A percentile compares a stretch with the other conserved stretches of the same genome.
phyloP scores from a whole-genome alignment of 306 rosid species.

The Castanospermum australe region DNA sequence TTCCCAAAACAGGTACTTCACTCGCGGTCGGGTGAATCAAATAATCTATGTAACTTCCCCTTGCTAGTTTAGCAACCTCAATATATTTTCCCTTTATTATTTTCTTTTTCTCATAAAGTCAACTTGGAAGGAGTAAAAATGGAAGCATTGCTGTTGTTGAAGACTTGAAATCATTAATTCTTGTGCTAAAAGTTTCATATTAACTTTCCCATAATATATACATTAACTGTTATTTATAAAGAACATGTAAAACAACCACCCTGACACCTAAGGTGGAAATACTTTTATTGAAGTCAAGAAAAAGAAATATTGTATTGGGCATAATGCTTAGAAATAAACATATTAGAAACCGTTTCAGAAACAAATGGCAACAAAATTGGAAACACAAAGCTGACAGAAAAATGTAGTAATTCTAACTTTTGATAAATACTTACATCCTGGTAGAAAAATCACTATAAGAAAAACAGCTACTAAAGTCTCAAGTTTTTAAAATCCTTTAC shows the following conservation, averaged over 20 bases:
- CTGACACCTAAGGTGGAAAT: not conserved
- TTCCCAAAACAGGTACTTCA: not conserved
- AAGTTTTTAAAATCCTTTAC: too few species aligned
- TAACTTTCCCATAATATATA: not conserved
- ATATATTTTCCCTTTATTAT: not conserved
- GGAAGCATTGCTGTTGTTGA: not conserved
- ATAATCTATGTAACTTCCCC: not conserved
- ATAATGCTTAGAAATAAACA: not conserved
- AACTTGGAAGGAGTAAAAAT: not conserved
- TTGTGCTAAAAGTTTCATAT: not conserved
- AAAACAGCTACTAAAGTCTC: not conserved
- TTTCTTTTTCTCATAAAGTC: not conserved
- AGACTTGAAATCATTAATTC: not conserved
- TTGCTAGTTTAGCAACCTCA: not conserved
- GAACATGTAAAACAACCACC: not conserved
- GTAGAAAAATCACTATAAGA: not conserved
- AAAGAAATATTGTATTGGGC: not conserved
- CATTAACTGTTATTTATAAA: not conserved
- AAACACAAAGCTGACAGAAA: not conserved
- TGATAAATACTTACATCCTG: not conserved
- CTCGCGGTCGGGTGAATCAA: not conserved
- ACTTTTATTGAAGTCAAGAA: not conserved
- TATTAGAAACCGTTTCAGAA: not conserved
- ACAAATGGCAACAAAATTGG: not conserved
- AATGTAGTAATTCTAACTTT: not conserved